phyloP scores from a whole-genome alignment of 2,329 filamentous ascomycete genomes.

The Purpureocillium lavendulum region DNA sequence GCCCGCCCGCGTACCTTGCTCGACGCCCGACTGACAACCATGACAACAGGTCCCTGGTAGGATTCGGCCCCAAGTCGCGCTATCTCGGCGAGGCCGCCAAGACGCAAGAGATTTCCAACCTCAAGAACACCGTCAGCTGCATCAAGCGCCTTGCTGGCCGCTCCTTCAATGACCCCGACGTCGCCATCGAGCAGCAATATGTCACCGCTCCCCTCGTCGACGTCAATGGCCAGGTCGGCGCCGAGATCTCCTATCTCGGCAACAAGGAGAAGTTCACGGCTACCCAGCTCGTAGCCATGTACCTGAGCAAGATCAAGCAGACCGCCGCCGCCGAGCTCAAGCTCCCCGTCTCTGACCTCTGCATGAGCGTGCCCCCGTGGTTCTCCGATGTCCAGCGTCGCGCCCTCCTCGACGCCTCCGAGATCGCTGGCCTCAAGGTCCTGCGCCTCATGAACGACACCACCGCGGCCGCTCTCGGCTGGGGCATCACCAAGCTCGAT shows the following conservation, averaged over 20 bases:
- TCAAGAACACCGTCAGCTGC: conserved; percentile 94
- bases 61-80: conserved; percentile 88
- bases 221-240: conserved; percentile 88
- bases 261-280: conserved; percentile 95
- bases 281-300: conserved; percentile 91
- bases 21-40: neutral
- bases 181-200: conserved; percentile 86
- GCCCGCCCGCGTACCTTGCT: neutral
- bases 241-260: conserved; percentile 85
- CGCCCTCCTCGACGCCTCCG: conserved; percentile 79
- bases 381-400: conserved; percentile 93
- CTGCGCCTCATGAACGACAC: conserved; percentile 97
- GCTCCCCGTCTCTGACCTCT: conserved; percentile 84
- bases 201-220: conserved; percentile 82
- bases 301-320: conserved; percentile 85
- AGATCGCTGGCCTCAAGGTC: conserved; percentile 87
- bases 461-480: conserved; percentile 90
- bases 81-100: conserved; percentile 94
- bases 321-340: conserved; percentile 82
- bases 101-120: conserved; percentile 98
- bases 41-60: conserved; percentile 68
- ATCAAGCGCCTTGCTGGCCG: conserved; percentile 91
- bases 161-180: conserved; percentile 79
- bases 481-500: conserved; percentile 96
- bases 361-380: conserved; percentile 92